These are phyloP conservation scores for Gossypium sturtianum DNA, from an alignment of 345 rosid genomes.

Conservation along the genomic window DNA sequence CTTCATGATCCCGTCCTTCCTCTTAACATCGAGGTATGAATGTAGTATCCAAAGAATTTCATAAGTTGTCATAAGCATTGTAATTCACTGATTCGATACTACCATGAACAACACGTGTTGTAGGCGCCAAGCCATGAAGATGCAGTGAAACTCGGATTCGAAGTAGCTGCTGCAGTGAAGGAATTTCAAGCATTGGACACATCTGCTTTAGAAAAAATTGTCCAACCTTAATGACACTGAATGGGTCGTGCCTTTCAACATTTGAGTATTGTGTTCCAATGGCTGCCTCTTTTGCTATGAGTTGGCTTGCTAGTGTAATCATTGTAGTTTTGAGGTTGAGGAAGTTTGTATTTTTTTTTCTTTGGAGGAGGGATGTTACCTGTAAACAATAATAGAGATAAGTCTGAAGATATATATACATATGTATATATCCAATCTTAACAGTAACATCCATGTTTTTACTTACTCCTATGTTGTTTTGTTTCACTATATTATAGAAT, in stretches of 20 bases:
- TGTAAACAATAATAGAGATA: too few relatives aligned
- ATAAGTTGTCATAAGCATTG: background rate
- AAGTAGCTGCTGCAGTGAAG: constrained; percentile 55
- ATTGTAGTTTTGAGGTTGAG: background rate
- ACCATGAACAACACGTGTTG: background rate
- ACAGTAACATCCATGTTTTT: too few relatives aligned
- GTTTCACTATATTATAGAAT: too few relatives aligned
- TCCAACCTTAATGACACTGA: constrained; percentile 24
- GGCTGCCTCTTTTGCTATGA: background rate
- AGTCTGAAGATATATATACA: too few relatives aligned
- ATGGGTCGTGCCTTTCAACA: background rate
- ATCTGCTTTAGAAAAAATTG: constrained; percentile 62
- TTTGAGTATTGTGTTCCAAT: background rate
- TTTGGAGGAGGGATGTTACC: too few relatives aligned
- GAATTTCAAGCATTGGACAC: constrained; percentile 80
- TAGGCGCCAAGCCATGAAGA: constrained; percentile 77
- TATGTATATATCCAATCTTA: too few relatives aligned
- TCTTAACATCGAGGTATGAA: constrained; percentile 85
- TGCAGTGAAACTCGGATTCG: constrained; percentile 69
- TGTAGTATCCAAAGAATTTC: background rate
- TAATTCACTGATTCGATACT: background rate
- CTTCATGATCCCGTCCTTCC: constrained; percentile 99
- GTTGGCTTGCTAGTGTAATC: background rate
- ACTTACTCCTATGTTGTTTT: too few relatives aligned
- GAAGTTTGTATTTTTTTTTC: background rate